Conservation (phyloP, 257 asterid genomes). For the Verbena officinalis region DNA sequence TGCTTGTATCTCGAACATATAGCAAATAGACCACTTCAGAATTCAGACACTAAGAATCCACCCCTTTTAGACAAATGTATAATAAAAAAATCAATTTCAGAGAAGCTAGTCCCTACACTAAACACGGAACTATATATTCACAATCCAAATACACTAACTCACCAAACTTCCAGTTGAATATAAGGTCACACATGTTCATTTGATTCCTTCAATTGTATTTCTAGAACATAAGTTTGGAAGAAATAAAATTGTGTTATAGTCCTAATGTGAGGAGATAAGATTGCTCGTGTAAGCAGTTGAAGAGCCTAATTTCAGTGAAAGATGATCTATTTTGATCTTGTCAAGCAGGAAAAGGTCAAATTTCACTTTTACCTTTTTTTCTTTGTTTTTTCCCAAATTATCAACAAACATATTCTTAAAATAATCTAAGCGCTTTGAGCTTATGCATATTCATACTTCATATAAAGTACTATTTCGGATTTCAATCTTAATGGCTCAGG, state of each 20-base stretch:
- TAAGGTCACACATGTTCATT: neutral
- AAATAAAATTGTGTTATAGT: neutral
- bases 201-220: neutral
- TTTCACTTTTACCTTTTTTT: neutral
- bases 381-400: neutral
- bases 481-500: slow-evolving; percentile 3
- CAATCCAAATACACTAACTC: slow-evolving; percentile 7
- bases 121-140: neutral
- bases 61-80: slow-evolving; percentile 10
- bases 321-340: neutral
- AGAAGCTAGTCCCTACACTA: neutral
- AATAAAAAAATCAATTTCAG: neutral
- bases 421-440: neutral
- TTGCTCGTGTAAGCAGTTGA: neutral
- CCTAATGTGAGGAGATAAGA: neutral
- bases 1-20: slow-evolving; percentile 4
- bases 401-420: neutral
- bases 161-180: neutral
- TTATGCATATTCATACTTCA: slow-evolving; percentile 16
- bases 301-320: too few relatives aligned
- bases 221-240: neutral
- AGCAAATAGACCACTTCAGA: slow-evolving; percentile 2
- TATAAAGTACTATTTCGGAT: neutral
- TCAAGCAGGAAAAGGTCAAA: slow-evolving; percentile 1
- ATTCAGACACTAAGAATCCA: slow-evolving; percentile 15